Conservation (phyloP, 2,329 filamentous ascomycete species). For the Nemania sp. region DNA sequence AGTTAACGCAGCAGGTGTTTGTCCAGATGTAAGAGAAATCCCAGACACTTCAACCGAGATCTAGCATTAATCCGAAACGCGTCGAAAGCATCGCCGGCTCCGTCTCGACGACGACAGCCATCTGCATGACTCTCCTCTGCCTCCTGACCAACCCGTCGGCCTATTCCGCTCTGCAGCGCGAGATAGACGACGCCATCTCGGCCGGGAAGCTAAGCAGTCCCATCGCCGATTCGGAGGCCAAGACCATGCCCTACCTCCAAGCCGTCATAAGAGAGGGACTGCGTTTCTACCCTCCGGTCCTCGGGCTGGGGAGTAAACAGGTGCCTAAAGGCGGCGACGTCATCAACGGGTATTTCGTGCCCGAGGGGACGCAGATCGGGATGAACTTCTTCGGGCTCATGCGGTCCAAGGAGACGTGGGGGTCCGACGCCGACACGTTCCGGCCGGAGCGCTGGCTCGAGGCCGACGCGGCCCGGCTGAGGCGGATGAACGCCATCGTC, state of each 20-base stretch:
- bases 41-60: not conserved
- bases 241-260: conserved; percentile 43
- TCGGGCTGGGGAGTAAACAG: conserved; percentile 39
- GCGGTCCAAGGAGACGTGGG: conserved; percentile 44
- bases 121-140: conserved; percentile 36
- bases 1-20: conserved; percentile 47
- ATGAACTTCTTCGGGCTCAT: conserved; percentile 46
- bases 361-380: conserved; percentile 46
- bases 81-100: conserved; percentile 32
- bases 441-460: conserved; percentile 51
- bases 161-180: conserved; percentile 27
- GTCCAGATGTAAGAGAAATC: conserved; percentile 44
- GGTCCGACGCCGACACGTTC: conserved; percentile 42
- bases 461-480: conserved; percentile 36
- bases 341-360: conserved; percentile 41
- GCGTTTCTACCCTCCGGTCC: conserved; percentile 44
- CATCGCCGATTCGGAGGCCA: conserved; percentile 36
- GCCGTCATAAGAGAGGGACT: conserved; percentile 48
- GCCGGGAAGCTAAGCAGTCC: conserved; percentile 36
- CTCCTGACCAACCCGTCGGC: conserved; percentile 32
- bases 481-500: conserved; percentile 41
- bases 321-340: conserved; percentile 40
- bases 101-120: conserved; percentile 33
- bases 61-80: not conserved
- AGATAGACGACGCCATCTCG: conserved; percentile 27